Evolutionary conservation across 257 asterid genomes (phyloP).

Genomic region (Lantana camara): DNA sequence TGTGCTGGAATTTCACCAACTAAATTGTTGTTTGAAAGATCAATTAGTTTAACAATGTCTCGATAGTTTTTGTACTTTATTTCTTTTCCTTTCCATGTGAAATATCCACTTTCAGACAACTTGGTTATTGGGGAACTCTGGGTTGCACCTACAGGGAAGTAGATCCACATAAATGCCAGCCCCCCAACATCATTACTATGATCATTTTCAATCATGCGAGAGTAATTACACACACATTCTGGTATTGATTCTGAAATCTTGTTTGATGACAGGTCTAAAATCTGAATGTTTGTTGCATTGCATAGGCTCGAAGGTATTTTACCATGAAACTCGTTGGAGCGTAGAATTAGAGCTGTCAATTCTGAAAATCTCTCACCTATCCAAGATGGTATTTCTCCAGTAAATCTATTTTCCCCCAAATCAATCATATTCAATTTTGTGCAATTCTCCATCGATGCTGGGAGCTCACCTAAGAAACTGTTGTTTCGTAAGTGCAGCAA

Average conservation of each 20-base stretch:
- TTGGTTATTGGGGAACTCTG: no score
- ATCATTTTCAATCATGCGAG: not conserved
- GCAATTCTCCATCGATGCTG: conserved; percentile 25
- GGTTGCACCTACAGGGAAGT: no score
- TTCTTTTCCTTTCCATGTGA: conserved; percentile 15
- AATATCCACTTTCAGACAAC: conserved; percentile 5
- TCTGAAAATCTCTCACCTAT: not conserved
- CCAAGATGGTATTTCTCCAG: conserved; percentile 25
- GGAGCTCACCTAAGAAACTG: conserved; percentile 25
- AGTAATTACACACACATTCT: conserved; percentile 12
- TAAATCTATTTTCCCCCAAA: conserved; percentile 12
- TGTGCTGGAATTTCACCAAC: conserved; percentile 1
- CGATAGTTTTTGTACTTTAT: not conserved
- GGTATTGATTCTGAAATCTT: conserved; percentile 17
- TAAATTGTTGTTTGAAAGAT: conserved; percentile 16
- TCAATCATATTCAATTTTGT: not conserved
- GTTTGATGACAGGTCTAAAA: conserved; percentile 34
- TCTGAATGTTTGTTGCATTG: conserved; percentile 3
- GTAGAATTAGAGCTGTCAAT: not conserved
- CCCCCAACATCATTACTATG: no score
- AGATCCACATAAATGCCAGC: no score
- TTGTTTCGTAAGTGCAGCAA: conserved; percentile 15
- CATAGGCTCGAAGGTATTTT: conserved; percentile 18
- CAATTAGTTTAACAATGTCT: conserved; percentile 8
- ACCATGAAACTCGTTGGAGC: conserved; percentile 4